Base-by-base conservation (phyloP, 2,329 filamentous ascomycete genomes). In the Ilyonectria robusta region DNA sequence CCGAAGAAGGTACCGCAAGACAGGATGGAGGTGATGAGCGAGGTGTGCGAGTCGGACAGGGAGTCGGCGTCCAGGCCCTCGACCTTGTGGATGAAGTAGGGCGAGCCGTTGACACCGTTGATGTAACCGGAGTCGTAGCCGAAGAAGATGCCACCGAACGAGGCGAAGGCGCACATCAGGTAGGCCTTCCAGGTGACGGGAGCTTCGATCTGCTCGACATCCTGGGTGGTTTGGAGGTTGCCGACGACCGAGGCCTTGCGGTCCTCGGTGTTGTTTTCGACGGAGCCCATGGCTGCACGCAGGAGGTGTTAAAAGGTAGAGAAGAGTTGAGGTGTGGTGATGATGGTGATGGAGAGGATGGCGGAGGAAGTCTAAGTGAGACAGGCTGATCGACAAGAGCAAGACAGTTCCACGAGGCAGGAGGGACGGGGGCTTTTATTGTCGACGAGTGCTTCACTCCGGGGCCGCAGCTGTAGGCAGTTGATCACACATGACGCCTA, bases 61-160 rank as follows among this genome's bases (percentile, higher is more conserved):
- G 66, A 67, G 0, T 67, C 72, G 33, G 73, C 76, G 53, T 72
- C 79, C 31, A 76, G 68, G 66, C 85, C 83, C 73, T 87, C 83
- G 76, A 90, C 86, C 68, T 83, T 79, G 11, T 80, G 48, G 77
- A 86, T 84, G 82, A 91, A 90, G 79, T 81, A 80, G 13, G 77
- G 46, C 71, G 84, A 83, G 72, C 84, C 87, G 46, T 87, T 82
- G 66, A 91, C 88, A 78, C 89, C 89, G 78, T 89, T 90, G 84
- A 93, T 93, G 82, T 92, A 93, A 73, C 92, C 92, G 47, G 91
- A 93, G 76, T 94, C 92, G 81, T 93, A 94, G 56, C 92, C 92
- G 81, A 94, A 93, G 84, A 94, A 92, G 81, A 93, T 92, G 80
- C 89, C 91, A 76, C 91, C 91, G 68, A 92, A 92, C 37, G 90